Evolutionary conservation across 495 filamentous ascomycete genomes (phyloP), one percentile per base, ranked within the genome.

Genomic region (Parathielavia hyrcaniae): DNA sequence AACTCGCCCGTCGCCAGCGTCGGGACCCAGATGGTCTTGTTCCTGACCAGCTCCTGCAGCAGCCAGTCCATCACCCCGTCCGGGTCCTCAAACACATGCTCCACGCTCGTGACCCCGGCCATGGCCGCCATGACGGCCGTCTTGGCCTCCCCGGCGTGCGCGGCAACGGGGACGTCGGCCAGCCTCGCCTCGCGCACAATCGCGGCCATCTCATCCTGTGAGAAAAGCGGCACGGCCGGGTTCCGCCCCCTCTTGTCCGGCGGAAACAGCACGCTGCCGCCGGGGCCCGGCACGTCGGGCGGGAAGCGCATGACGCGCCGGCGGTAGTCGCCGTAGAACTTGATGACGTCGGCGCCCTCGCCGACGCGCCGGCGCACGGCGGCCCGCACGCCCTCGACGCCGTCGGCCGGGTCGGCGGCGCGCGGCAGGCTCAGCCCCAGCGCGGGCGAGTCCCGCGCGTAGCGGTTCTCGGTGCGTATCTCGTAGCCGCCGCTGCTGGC

Each of bases 241-340:
- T 77, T 79, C 16, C 68, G 68, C 4, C 66, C 60, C 20, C 39
- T 59, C 19, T 19, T 17, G 13, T 51, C 56, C 26, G 59, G 65
- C 40, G 56, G 73, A 57, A 63, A 66, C 49, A 34, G 65, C 53
- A 63, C 47, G 26, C 1, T 54, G 53, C 34, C 67, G 55, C 53
- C 68, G 39, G 41, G 67, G 57, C 34, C 61, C 39, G 14, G 64
- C 39, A 22, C 58, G 51, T 46, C 57, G 3, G 62, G 57, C 13
- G 79, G 78, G 52, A 70, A 82, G 0, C 78, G 68, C 61, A 82
- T 67, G 13, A 64, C 59, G 38, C 77, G 70, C 57, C 77, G 73
- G 0, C 76, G 65, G 59, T 79, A 82, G 56, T 82, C 78, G 12
- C 73, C 77, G 53, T 79, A 80, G 60, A 80, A 75, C 58, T 82